phyloP scores from a whole-genome alignment of 2,329 filamentous ascomycete genomes.

The Tolypocladium nubicola region DNA sequence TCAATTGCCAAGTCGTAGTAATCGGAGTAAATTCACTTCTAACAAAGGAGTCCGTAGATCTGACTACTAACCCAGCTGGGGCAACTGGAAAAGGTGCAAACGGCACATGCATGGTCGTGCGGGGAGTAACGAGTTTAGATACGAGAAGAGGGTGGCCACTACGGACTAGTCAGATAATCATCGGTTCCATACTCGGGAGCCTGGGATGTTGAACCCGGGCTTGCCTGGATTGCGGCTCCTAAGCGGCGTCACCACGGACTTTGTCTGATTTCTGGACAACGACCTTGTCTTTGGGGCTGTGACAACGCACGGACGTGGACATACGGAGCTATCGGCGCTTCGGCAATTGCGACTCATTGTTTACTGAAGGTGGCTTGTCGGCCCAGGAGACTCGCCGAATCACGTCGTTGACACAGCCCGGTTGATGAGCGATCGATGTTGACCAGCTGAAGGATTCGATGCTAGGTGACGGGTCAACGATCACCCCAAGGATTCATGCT shows the following conservation, averaged over 20 bases:
- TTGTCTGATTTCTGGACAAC: neutral
- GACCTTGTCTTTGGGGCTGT: too few relatives aligned
- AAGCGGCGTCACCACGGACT: neutral
- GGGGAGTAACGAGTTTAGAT: too few relatives aligned
- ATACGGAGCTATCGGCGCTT: neutral
- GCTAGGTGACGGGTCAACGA: neutral
- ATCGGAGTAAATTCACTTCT: neutral
- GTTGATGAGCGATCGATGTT: neutral
- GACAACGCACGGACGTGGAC: too few relatives aligned
- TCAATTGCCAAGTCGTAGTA: neutral
- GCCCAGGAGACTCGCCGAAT: neutral
- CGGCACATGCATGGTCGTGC: too few relatives aligned
- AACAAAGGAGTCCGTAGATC: neutral
- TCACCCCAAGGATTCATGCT: neutral
- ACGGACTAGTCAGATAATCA: too few relatives aligned
- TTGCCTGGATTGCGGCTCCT: neutral
- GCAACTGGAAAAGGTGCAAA: neutral
- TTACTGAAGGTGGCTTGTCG: neutral
- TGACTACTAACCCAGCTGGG: neutral
- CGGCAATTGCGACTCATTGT: neutral
- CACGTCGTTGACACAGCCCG: neutral
- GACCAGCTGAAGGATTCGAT: neutral
- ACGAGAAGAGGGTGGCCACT: too few relatives aligned
- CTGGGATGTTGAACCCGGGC: neutral
- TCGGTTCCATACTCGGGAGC: neutral